Conservation (phyloP, 805 yeast genomes). For the Suhomyces kilbournensis region DNA sequence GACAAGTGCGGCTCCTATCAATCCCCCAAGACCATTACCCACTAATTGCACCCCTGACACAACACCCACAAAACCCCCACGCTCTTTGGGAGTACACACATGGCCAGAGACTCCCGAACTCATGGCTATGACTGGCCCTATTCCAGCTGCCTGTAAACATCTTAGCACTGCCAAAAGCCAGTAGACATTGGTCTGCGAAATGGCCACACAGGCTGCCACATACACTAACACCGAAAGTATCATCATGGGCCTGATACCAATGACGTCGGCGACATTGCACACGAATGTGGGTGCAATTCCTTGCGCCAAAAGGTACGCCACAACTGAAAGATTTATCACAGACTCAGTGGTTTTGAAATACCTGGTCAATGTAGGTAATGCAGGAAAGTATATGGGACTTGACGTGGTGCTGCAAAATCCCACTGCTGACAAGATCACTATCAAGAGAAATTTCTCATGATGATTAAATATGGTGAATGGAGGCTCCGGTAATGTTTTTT, state of each 20-base stretch:
- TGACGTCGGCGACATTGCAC: constrained; percentile 63
- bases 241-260: constrained; percentile 72
- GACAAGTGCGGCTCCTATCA: constrained; percentile 53
- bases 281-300: constrained; percentile 72
- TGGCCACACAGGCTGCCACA: constrained; percentile 60
- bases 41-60: constrained; percentile 62
- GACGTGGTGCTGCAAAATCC: constrained; percentile 72
- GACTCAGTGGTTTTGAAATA: constrained; percentile 57
- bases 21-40: constrained; percentile 78
- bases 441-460: constrained; percentile 38
- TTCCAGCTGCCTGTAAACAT: constrained; percentile 75
- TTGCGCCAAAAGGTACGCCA: constrained; percentile 72
- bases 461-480: constrained; percentile 43
- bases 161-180: constrained; percentile 63
- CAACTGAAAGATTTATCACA: constrained; percentile 68
- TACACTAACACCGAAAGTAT: constrained; percentile 53
- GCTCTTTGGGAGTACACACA: constrained; percentile 57
- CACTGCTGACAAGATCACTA: constrained; percentile 40
- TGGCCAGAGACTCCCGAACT: constrained; percentile 75
- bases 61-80: constrained; percentile 72
- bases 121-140: constrained; percentile 73
- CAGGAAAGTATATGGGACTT: constrained; percentile 80
- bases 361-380: constrained; percentile 54
- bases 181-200: constrained; percentile 58
- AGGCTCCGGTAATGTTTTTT: neutral